Conservation (phyloP, 306 rosid species). For the Vigna angularis region DNA sequence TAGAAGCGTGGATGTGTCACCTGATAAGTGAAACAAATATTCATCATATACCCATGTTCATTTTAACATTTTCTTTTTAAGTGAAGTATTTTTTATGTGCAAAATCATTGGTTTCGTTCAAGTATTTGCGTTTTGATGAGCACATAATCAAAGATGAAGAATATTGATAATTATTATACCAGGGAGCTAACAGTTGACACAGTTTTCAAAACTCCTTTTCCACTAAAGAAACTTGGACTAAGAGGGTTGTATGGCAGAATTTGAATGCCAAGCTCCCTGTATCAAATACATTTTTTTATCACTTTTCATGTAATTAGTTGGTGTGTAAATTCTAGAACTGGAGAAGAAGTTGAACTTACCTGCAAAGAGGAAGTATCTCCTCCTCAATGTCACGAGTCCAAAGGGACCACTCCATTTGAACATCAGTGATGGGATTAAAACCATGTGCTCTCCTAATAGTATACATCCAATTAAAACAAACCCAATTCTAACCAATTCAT, state of each 20-base stretch:
- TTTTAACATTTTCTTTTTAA: neutral
- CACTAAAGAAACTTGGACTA: constrained; percentile 81
- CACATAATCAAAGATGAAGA: too few relatives aligned
- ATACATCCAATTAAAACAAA: constrained; percentile 2
- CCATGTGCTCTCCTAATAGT: constrained; percentile 47
- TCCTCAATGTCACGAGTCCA: constrained; percentile 32
- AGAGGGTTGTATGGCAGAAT: constrained; percentile 84
- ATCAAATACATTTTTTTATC: neutral
- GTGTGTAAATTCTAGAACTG: neutral
- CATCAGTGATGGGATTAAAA: constrained; percentile 8
- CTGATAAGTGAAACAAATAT: constrained; percentile 38
- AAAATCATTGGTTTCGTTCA: too few relatives aligned
- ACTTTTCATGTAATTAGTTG: too few relatives aligned
- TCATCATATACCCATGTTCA: neutral
- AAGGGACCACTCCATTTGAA: constrained; percentile 25
- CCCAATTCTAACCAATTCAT: too few relatives aligned
- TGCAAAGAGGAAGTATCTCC: constrained; percentile 42
- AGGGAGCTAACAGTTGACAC: constrained; percentile 47
- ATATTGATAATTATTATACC: constrained; percentile 48
- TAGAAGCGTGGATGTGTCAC: constrained; percentile 56
- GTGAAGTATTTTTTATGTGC: too few relatives aligned
- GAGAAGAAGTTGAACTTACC: neutral
- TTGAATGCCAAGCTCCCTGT: constrained; percentile 73
- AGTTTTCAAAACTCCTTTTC: constrained; percentile 65
- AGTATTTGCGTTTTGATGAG: too few relatives aligned